Evolutionary conservation across 805 yeast species (phyloP).

Genomic region (Kazachstania africana): DNA sequence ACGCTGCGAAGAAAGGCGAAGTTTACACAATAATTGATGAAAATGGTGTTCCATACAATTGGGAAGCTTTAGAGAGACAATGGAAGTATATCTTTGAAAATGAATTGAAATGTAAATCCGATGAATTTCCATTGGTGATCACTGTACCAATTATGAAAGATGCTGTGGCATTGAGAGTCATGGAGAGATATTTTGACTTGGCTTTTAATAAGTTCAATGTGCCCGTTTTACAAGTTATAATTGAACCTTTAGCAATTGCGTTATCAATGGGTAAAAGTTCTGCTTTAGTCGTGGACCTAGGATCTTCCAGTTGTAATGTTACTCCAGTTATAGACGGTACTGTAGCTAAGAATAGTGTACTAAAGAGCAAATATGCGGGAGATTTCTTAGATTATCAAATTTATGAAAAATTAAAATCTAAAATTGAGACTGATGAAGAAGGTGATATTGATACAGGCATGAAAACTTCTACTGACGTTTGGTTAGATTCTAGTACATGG

Average conservation of each 20-base stretch:
- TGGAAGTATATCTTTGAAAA: conserved; percentile 56
- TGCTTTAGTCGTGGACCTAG: conserved; percentile 73
- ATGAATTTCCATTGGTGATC: conserved; percentile 54
- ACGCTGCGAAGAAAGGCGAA: conserved; percentile 8
- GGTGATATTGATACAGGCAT: conserved; percentile 1
- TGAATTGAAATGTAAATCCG: conserved; percentile 37
- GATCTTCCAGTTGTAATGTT: conserved; percentile 55
- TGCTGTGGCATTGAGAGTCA: conserved; percentile 23
- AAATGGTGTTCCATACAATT: conserved; percentile 52
- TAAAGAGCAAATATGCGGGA: conserved; percentile 70
- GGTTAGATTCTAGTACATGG: conserved; percentile 22
- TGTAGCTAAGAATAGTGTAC: conserved; percentile 51
- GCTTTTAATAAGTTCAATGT: conserved; percentile 67
- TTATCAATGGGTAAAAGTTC: conserved; percentile 70
- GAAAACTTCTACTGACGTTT: conserved; percentile 4
- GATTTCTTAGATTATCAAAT: conserved; percentile 66
- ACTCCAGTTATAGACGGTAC: conserved; percentile 73
- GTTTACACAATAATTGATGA: conserved; percentile 43
- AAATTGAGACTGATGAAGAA: conserved; percentile 1
- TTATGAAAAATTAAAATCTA: conserved; percentile 32
- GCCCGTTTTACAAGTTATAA: conserved; percentile 65
- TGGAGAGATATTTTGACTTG: conserved; percentile 54
- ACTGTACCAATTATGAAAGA: conserved; percentile 22
- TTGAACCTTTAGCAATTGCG: conserved; percentile 66
- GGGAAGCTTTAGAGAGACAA: conserved; percentile 54